A percentile compares a stretch with the other conserved stretches of the same genome.
These are phyloP conservation scores for Avena eriantha DNA, from an alignment of 176 grass and related monocot genomes.

Conservation along the genomic window DNA sequence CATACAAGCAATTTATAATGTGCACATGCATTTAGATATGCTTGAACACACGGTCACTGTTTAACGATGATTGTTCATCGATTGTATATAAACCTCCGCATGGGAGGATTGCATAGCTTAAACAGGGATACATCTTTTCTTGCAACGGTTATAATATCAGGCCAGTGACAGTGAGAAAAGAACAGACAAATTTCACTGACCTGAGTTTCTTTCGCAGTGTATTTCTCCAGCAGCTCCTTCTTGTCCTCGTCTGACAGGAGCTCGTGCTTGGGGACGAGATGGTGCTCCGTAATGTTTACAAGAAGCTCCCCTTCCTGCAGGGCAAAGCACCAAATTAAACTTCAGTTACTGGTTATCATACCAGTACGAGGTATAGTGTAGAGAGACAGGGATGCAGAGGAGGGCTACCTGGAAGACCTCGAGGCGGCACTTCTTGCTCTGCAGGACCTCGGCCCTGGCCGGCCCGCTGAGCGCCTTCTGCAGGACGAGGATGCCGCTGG, in stretches of 20 bases:
- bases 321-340: neutral
- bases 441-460: conserved; percentile 59
- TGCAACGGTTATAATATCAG: neutral
- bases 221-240: conserved; percentile 68
- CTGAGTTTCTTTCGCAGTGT: conserved; percentile 89
- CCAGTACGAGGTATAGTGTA: neutral
- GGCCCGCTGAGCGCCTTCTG: conserved; percentile 71
- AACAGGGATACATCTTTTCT: neutral
- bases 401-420: conserved; percentile 81
- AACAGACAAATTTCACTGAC: conserved; percentile 43
- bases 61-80: neutral
- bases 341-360: neutral
- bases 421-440: conserved; percentile 59
- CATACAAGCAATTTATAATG: conserved; percentile 8
- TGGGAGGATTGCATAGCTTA: neutral
- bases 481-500: conserved; percentile 64
- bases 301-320: conserved; percentile 83
- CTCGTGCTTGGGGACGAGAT: conserved; percentile 76
- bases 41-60: neutral
- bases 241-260: conserved; percentile 63
- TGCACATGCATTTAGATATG: neutral
- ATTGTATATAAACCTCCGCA: neutral
- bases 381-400: neutral
- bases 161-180: neutral
- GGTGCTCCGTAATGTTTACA: conserved; percentile 87